These are phyloP conservation scores for Colletotrichum horii DNA, from an alignment of 2,329 filamentous ascomycete genomes.

Conservation along the genomic window DNA sequence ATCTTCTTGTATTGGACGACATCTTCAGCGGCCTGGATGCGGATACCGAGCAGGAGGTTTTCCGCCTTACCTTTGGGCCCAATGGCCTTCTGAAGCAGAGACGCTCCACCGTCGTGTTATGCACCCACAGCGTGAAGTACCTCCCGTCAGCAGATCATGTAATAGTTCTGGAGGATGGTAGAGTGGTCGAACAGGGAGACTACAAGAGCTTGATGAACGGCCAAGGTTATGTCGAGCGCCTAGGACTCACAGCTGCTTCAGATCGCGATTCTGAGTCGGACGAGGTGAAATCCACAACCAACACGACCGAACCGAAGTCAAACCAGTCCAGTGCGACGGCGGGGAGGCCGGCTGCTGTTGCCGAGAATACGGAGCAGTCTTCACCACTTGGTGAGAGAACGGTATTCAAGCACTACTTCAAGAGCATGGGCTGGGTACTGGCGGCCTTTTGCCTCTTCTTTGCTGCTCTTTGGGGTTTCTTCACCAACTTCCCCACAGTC, in stretches of 20 bases:
- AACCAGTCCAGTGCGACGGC: neutral
- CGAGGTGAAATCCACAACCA: neutral
- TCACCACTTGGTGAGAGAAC: conserved; percentile 22
- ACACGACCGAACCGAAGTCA: neutral
- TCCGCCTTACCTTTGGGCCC: conserved; percentile 33
- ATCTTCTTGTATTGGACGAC: conserved; percentile 35
- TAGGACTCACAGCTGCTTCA: conserved; percentile 26
- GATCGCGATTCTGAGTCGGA: conserved; percentile 16
- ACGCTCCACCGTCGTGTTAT: conserved; percentile 16
- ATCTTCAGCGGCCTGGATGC: conserved; percentile 36
- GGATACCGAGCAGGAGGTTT: conserved; percentile 39
- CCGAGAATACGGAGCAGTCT: conserved; percentile 6
- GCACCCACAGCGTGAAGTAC: conserved; percentile 35
- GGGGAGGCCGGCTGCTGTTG: neutral
- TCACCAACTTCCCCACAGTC: conserved; percentile 26
- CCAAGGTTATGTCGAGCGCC: conserved; percentile 34
- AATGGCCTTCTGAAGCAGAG: conserved; percentile 26
- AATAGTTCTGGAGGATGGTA: conserved; percentile 49
- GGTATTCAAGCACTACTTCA: conserved; percentile 28
- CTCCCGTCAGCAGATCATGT: conserved; percentile 48
- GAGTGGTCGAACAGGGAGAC: conserved; percentile 44
- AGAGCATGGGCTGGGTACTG: conserved; percentile 3
- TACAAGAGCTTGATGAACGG: conserved; percentile 37
- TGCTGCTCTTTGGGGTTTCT: conserved; percentile 11
- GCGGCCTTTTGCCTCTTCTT: neutral